Conservation (phyloP, 768 basidiomycete genomes). For the Boletus rex-veris region DNA sequence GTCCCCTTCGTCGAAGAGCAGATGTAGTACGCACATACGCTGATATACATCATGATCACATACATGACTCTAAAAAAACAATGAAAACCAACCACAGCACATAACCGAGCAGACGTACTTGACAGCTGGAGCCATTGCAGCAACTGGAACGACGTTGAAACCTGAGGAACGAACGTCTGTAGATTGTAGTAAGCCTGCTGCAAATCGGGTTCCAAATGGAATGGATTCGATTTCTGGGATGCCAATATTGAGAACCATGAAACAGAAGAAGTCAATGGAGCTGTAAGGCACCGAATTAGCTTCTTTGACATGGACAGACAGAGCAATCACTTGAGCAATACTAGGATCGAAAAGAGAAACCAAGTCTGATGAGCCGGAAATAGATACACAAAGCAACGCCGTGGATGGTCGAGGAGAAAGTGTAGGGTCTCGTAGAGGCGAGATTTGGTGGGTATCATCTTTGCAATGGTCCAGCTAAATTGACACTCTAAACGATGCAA, state of each 20-base stretch:
- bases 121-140: conserved; percentile 81
- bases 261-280: conserved; percentile 82
- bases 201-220: conserved; percentile 65
- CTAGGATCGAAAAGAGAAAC: conserved; percentile 73
- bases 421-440: conserved; percentile 73
- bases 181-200: conserved; percentile 76
- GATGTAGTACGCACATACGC: conserved; percentile 56
- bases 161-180: conserved; percentile 83
- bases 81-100: background rate
- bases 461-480: conserved; percentile 69
- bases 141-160: conserved; percentile 71
- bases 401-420: conserved; percentile 93
- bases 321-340: conserved; percentile 56
- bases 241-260: conserved; percentile 85
- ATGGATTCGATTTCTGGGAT: conserved; percentile 65
- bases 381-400: conserved; percentile 86
- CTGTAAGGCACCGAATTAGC: conserved; percentile 36
- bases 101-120: conserved; percentile 49
- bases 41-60: conserved; percentile 93
- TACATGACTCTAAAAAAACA: conserved; percentile 62
- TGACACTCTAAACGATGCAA: background rate
- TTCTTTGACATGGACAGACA: background rate
- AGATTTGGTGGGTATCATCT: conserved; percentile 55
- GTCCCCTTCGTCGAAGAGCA: background rate
- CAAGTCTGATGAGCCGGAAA: conserved; percentile 94